Base-by-base conservation (phyloP, 2,329 filamentous ascomycete species). In the Coniella lustricola region DNA sequence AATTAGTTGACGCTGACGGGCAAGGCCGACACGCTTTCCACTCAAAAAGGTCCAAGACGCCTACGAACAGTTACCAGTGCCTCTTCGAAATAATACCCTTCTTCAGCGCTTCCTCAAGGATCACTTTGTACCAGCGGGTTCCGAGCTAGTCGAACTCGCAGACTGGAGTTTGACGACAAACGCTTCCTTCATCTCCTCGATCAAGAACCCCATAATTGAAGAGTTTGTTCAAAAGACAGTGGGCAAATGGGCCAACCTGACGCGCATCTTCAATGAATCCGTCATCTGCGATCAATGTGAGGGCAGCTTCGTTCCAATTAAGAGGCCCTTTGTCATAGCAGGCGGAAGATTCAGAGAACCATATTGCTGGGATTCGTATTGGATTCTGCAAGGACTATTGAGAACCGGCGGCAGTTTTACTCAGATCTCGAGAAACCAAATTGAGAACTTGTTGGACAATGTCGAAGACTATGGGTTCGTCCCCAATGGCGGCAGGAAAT, bases 301-400 rank as follows among this genome's bases (percentile, higher is more conserved):
- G 31, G 74, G 74, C 56, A 84, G 81, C 60, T 85, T 82, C 63
- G 77, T 85, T 48, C 78, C 81, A 7, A 60, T 85, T 51, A 83
- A 82, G 57, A 76, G 79, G 49, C 82, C 80, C 3, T 85, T 86
- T 57, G 80, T 86, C n/a, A 75, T 86, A 12, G 81, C 82, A 3
- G 82, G 82, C 12, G 82, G 82, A n/a, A 78, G 82, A 25, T 86
- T 86, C 68, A 72, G 82, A 31, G 82, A 86, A 63, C 74, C 79
- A 2, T 86, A 85, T 60, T 85, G 85, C 62, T 85, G 82, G 82
- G 81, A 85, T 61, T 81, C 79, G 29, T 85, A 77, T 66, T 84
- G 79, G 81, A 82, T 85, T 42, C 57, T 85, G 40, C 76, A 83
- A 63, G 82, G 82, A 20, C 69, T 86, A 20, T 64, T 85, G 31